Conservation (phyloP, 2,329 filamentous ascomycete genomes). For the Hypoxylon sp. region DNA sequence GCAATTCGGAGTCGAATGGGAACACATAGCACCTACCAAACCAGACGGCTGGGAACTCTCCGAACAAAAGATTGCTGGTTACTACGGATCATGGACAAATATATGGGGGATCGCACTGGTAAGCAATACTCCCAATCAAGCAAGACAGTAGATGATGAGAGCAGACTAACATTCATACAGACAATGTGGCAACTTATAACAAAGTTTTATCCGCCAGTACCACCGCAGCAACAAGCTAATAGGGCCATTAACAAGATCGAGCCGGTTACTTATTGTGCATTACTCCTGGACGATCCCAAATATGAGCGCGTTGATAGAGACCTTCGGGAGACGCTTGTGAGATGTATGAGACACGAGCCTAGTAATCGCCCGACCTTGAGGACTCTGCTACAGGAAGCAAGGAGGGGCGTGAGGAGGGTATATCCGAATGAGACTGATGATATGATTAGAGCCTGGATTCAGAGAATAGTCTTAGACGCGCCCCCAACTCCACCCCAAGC, state of each 20-base stretch:
- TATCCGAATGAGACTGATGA: slow-evolving; percentile 36
- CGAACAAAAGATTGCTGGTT: slow-evolving; percentile 40
- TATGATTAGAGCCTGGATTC: slow-evolving; percentile 31
- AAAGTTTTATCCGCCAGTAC: not conserved
- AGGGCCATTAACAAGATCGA: not conserved
- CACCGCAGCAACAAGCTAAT: slow-evolving; percentile 10
- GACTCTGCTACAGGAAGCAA: slow-evolving; percentile 22
- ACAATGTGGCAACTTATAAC: slow-evolving; percentile 48
- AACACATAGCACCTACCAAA: slow-evolving; percentile 18
- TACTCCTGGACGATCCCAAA: slow-evolving; percentile 2
- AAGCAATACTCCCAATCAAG: slow-evolving; percentile 10
- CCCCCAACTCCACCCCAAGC: not conserved
- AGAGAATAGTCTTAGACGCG: slow-evolving; percentile 17
- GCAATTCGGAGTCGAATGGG: slow-evolving; percentile 49
- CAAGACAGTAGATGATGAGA: not conserved
- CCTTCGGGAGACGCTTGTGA: slow-evolving; percentile 30
- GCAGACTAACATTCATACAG: slow-evolving; percentile 32
- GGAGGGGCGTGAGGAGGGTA: slow-evolving; percentile 12
- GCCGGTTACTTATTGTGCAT: slow-evolving; percentile 25
- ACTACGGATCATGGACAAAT: slow-evolving; percentile 44
- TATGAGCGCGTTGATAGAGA: slow-evolving; percentile 34
- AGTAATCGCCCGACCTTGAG: slow-evolving; percentile 23
- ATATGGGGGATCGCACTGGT: slow-evolving; percentile 46
- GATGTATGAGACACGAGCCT: slow-evolving; percentile 46
- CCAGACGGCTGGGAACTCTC: slow-evolving; percentile 38